Base-by-base conservation (phyloP, 257 asterid species). In the Solanum pinnatisectum region DNA sequence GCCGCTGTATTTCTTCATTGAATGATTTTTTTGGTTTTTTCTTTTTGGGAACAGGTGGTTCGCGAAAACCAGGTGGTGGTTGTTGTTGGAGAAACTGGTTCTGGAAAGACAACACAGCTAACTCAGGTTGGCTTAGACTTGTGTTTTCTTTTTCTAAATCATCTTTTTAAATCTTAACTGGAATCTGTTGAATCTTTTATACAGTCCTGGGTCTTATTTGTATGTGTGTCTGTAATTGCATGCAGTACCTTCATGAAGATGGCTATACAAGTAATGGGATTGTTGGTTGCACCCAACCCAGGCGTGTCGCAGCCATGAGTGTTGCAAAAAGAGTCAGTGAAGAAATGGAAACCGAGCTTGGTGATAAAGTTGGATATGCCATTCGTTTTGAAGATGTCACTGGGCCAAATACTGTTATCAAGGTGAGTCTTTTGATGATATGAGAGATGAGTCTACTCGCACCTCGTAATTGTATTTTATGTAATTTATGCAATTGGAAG, bases 231-330 rank as follows among this genome's bases (percentile, higher is more conserved):
- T 87, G 49, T 60, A n/a, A 70, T 60, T 88, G n/a, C 90, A 89
- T 86, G 68, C 97, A 97, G 99, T 97, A 96, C 92, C 94, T 97
- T 73, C 94, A 96, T 88, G 99, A 97, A 89, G 99, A 95, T 92
- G 98, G 92, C 63, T 97, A 96, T 88, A 96, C 99, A 81, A 87
- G 49, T 77, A 91, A 89, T 77, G 96, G 98, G 77, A 89, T 94
- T 35, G 95, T 96, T 89, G 99, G 98, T 84, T 97, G 99, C 94
- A 97, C 99, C 46, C 99, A 97, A 89, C 99, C 99, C 49, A 95
- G 99, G 91, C 99, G 99, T 92, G 99, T 97, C 56, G 99, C 99
- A 14, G 99, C 99, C 88, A 97, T 97, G 99, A 97, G 99, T 74
- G 99, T 97, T 84, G 99, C 99, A 22, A 97, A 97, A 92, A 95